phyloP scores from a whole-genome alignment of 192 early-diverging fungal species.

The Phycomyces nitens region DNA sequence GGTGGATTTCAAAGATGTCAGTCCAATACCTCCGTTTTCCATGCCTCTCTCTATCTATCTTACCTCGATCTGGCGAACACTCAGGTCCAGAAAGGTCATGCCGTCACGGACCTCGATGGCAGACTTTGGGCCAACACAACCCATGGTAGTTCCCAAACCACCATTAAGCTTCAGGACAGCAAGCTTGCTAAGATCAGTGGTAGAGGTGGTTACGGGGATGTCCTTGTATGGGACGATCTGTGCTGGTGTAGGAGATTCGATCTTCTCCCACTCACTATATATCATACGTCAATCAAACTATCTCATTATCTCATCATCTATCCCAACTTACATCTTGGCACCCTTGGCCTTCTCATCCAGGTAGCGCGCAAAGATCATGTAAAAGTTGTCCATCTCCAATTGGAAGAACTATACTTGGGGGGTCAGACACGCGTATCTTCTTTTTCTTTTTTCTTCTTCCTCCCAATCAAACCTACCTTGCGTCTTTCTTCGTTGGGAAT shows the following conservation, averaged over 20 bases:
- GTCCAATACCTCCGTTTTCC: not conserved
- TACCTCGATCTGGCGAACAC: slow-evolving; percentile 97
- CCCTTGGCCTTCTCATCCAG: slow-evolving; percentile 76
- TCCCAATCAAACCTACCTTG: slow-evolving; percentile 34
- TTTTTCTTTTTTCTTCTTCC: not conserved
- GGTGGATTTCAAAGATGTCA: not conserved
- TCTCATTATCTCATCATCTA: not conserved
- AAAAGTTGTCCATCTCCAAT: slow-evolving; percentile 87
- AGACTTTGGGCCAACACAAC: slow-evolving; percentile 96
- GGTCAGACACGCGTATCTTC: not conserved
- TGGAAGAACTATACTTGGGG: slow-evolving; percentile 50
- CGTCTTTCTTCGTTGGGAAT: slow-evolving; percentile 57
- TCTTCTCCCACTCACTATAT: slow-evolving; percentile 88
- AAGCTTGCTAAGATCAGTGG: slow-evolving; percentile 77
- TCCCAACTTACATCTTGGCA: slow-evolving; percentile 63
- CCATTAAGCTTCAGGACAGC: slow-evolving; percentile 99
- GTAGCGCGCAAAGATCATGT: slow-evolving; percentile 80
- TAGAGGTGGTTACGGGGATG: slow-evolving; percentile 49
- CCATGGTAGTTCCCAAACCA: slow-evolving; percentile 99
- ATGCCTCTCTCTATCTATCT: no score
- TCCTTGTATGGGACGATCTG: slow-evolving; percentile 81
- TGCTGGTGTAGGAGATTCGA: slow-evolving; percentile 87
- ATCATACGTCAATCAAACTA: no score
- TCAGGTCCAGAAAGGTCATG: slow-evolving; percentile 97
- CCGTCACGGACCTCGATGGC: slow-evolving; percentile 98